Evolutionary conservation across 1,284 basidiomycete genomes (phyloP).

Genomic region (Hemileia vastatrix): DNA sequence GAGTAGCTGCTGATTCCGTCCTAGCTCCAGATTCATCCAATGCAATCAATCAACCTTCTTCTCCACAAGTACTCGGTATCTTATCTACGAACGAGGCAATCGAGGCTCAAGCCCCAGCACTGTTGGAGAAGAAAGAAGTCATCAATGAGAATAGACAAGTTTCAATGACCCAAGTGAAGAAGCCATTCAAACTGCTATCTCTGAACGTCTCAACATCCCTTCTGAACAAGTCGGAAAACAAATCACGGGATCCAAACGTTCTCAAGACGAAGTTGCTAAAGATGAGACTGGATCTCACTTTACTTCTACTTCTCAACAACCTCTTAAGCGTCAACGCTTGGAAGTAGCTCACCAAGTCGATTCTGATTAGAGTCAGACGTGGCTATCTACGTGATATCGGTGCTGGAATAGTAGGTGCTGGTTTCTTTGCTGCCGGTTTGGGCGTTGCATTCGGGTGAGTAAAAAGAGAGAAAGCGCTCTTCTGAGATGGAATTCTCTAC

Average conservation of each 20-base stretch:
- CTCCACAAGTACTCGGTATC: background rate
- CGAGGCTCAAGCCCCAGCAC: background rate
- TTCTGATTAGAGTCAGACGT: background rate
- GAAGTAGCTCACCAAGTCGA: background rate
- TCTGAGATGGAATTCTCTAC: no score
- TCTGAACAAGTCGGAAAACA: background rate
- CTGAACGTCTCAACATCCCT: background rate
- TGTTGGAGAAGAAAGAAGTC: background rate
- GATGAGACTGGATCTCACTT: background rate
- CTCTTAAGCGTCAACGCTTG: background rate
- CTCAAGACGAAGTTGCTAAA: background rate
- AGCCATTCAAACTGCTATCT: background rate
- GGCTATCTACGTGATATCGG: background rate
- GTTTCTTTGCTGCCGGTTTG: background rate
- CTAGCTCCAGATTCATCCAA: background rate
- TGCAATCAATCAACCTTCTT: background rate
- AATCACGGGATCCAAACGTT: background rate
- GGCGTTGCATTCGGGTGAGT: no score
- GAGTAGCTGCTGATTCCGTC: no score
- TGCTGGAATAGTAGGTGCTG: background rate
- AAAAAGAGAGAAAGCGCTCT: no score
- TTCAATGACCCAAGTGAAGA: background rate
- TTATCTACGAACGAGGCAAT: background rate
- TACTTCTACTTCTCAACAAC: background rate
- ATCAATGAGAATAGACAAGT: background rate